Conservation (phyloP, 1,284 basidiomycete genomes). For the Melampsora americana region DNA sequence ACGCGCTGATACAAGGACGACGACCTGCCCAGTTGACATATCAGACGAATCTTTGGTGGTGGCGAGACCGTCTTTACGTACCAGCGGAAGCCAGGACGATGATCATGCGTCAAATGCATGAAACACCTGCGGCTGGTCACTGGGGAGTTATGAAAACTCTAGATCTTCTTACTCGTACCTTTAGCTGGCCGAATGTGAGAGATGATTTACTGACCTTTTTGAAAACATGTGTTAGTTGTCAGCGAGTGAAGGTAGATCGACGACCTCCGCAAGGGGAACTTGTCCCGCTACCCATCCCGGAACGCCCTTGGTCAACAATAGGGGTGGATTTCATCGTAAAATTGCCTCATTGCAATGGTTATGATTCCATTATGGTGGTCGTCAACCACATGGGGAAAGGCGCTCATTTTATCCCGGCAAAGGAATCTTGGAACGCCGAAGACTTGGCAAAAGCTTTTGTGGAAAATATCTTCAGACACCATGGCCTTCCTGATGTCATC, state of each 20-base stretch:
- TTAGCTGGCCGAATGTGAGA: slow-evolving; percentile 10
- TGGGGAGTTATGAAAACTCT: slow-evolving; percentile 6
- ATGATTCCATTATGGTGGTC: slow-evolving; percentile 48
- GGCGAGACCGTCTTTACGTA: neutral
- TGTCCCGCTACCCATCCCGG: neutral
- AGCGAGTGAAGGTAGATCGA: neutral
- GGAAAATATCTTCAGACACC: slow-evolving; percentile 8
- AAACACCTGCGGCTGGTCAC: neutral
- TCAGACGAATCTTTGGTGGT: neutral
- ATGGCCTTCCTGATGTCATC: slow-evolving; percentile 52
- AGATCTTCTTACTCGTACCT: neutral
- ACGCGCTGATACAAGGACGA: too few species aligned
- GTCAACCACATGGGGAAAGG: slow-evolving; percentile 46
- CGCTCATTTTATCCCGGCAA: slow-evolving; percentile 17
- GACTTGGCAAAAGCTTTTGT: slow-evolving; percentile 5
- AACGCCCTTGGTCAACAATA: slow-evolving; percentile 43
- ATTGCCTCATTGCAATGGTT: slow-evolving; percentile 32
- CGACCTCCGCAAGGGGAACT: neutral
- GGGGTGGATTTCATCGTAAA: slow-evolving; percentile 47
- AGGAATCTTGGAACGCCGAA: neutral
- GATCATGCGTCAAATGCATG: neutral
- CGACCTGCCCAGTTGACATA: too few species aligned
- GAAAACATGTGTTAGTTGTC: slow-evolving; percentile 16
- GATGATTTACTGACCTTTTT: neutral
- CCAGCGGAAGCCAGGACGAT: neutral